phyloP scores from a whole-genome alignment of 2,329 filamentous ascomycete genomes.

The Stemphylium lycopersici region DNA sequence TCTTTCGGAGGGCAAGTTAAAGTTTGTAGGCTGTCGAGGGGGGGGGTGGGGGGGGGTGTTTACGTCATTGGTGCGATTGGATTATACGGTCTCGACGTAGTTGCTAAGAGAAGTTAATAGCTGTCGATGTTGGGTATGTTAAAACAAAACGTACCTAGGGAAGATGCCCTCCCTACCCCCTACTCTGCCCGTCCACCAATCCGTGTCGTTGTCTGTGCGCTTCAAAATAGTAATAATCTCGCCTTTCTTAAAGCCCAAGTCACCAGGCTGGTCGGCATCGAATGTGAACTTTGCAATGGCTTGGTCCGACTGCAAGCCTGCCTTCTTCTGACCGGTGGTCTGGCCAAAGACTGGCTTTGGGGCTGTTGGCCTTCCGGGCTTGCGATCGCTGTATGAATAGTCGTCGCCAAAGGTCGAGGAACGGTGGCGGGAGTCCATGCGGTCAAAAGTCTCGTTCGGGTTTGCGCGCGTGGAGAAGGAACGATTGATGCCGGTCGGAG shows the following conservation, averaged over 20 bases:
- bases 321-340: constrained; percentile 55
- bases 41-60: too few species aligned
- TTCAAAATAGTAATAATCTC: constrained; percentile 95
- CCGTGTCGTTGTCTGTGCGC: constrained; percentile 89
- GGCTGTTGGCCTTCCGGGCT: constrained; percentile 79
- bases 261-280: constrained; percentile 89
- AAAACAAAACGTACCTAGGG: constrained; percentile 66
- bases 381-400: constrained; percentile 63
- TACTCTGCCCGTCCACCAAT: constrained; percentile 97
- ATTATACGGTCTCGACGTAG: constrained; percentile 49
- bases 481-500: constrained; percentile 46
- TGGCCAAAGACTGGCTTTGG: constrained; percentile 83
- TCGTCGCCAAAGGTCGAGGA: constrained; percentile 55
- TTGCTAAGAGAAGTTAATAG: constrained; percentile 36
- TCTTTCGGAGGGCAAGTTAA: neutral
- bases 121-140: neutral
- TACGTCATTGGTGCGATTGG: neutral
- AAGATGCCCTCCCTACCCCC: constrained; percentile 89
- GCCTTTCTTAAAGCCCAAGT: constrained; percentile 95
- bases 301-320: constrained; percentile 68
- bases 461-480: constrained; percentile 60
- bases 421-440: constrained; percentile 44
- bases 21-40: too few species aligned
- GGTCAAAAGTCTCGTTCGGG: constrained; percentile 58
- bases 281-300: constrained; percentile 93